Conservation (phyloP, 305 asterid genomes). For the Withania somnifera region DNA sequence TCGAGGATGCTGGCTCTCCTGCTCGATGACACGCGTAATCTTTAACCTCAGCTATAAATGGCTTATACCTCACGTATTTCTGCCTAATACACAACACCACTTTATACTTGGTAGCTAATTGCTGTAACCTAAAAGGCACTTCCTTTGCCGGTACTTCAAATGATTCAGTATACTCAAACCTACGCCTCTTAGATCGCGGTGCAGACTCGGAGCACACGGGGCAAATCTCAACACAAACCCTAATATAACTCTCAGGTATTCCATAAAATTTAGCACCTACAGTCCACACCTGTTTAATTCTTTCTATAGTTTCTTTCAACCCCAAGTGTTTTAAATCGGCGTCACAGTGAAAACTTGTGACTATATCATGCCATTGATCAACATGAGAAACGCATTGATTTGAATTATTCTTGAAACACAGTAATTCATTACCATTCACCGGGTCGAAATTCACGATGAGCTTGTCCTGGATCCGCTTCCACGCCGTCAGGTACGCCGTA, state of each 20-base stretch:
- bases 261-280: constrained; percentile 96
- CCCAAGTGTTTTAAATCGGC: constrained; percentile 77
- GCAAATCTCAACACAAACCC: constrained; percentile 62
- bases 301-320: constrained; percentile 68
- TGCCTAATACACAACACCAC: constrained; percentile 85
- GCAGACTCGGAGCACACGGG: constrained; percentile 73
- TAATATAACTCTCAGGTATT: constrained; percentile 87
- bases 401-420: constrained; percentile 82
- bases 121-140: constrained; percentile 59
- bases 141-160: constrained; percentile 82
- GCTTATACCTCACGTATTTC: constrained; percentile 87
- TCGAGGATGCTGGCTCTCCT: constrained; percentile 81
- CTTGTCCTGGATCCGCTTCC: constrained; percentile 98
- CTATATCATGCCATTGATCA: constrained; percentile 95
- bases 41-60: constrained; percentile 98
- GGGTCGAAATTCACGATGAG: constrained; percentile 37
- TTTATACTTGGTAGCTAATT: constrained; percentile 76
- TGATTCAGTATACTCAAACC: constrained; percentile 82
- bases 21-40: constrained; percentile 98
- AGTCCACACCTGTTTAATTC: constrained; percentile 88
- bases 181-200: constrained; percentile 65
- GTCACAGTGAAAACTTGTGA: constrained; percentile 67
- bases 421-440: constrained; percentile 36
- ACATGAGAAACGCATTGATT: constrained; percentile 75
- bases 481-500: constrained; percentile 81